Percentiles rank a stretch among this genome's conserved stretches.
Conservation (phyloP, 768 basidiomycete species). For the Pleurotus giganteus region DNA sequence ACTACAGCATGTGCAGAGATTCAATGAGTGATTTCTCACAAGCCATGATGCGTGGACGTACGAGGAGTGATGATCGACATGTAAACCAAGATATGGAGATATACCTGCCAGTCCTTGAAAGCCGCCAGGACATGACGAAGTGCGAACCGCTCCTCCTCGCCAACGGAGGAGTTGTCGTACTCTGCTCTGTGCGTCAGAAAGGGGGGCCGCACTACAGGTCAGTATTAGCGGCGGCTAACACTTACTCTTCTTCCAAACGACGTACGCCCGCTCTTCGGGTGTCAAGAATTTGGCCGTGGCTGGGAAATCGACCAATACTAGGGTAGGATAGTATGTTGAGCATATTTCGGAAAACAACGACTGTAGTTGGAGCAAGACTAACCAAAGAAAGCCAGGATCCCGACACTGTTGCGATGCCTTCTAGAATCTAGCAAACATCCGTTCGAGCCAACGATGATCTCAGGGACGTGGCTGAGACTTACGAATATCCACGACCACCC, state of each 20-base stretch:
- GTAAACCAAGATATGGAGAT: constrained; percentile 55
- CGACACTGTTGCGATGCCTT: constrained; percentile 67
- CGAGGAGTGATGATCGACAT: constrained; percentile 58
- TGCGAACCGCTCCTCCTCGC: constrained; percentile 62
- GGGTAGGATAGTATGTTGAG: background rate
- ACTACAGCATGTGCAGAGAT: constrained; percentile 31
- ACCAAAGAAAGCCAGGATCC: constrained; percentile 51
- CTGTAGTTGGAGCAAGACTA: constrained; percentile 2
- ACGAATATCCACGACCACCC: constrained; percentile 76
- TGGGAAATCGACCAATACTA: constrained; percentile 65
- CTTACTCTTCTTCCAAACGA: constrained; percentile 57
- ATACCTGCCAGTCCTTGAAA: constrained; percentile 65
- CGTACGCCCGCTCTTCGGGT: constrained; percentile 53
- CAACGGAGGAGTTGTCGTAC: constrained; percentile 53
- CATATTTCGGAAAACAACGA: background rate
- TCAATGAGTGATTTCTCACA: background rate
- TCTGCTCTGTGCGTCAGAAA: constrained; percentile 39
- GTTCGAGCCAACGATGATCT: background rate
- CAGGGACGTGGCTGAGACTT: constrained; percentile 14
- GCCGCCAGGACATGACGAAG: constrained; percentile 51
- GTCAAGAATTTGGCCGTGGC: constrained; percentile 58
- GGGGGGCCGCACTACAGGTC: background rate
- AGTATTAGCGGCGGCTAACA: background rate
- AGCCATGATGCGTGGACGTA: constrained; percentile 31
- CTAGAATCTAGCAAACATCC: constrained; percentile 44